These are phyloP conservation scores for Neurospora sp. DNA, from an alignment of 495 filamentous ascomycete genomes.

Conservation along the genomic window DNA sequence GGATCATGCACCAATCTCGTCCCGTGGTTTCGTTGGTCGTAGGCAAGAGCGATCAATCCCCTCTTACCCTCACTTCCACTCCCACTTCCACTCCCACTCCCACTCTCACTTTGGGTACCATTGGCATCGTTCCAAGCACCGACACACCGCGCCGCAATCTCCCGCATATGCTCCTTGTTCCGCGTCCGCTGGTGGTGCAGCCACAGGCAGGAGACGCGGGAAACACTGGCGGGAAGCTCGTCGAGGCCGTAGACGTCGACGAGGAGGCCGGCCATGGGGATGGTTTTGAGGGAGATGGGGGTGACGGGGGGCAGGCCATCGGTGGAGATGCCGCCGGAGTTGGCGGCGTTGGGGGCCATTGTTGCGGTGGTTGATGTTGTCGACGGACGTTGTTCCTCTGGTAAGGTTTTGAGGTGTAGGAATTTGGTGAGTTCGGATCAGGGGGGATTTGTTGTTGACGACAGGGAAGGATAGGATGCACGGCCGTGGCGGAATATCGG, in stretches of 20 bases:
- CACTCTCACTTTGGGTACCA: no score
- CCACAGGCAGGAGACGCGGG: constrained; percentile 64
- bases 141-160: constrained; percentile 28
- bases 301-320: constrained; percentile 21
- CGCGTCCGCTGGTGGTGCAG: constrained; percentile 71
- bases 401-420: no score
- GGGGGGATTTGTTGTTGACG: background rate
- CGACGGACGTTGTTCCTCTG: background rate
- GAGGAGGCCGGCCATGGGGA: constrained; percentile 65
- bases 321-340: background rate
- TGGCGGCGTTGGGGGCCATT: background rate
- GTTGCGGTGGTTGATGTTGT: background rate
- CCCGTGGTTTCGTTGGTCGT: constrained; percentile 90
- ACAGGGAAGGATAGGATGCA: background rate
- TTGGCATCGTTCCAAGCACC: constrained; percentile 21
- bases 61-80: constrained; percentile 1
- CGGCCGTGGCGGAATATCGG: background rate
- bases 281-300: constrained; percentile 47
- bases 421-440: background rate
- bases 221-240: constrained; percentile 48
- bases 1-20: constrained; percentile 45
- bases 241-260: constrained; percentile 69
- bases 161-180: constrained; percentile 58
- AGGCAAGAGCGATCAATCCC: constrained; percentile 68
- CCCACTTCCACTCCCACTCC: background rate